Conservation (phyloP, 495 filamentous ascomycete species). For the Aspergillus steynii region DNA sequence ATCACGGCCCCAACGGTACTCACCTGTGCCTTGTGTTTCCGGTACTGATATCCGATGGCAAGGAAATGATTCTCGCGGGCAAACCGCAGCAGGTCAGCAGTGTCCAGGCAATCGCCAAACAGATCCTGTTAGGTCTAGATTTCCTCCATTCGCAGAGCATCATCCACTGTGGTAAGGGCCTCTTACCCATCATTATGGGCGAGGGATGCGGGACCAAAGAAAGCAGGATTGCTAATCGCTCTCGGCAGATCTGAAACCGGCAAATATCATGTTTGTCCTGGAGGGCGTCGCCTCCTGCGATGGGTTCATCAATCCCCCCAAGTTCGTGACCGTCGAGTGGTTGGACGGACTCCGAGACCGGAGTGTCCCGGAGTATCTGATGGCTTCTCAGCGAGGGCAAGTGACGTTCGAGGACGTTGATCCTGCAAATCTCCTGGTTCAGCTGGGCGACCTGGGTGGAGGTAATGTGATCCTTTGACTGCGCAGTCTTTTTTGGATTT, state of each 20-base stretch:
- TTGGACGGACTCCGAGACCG: not conserved
- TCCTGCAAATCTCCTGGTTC: not conserved
- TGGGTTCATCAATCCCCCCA: too few species aligned
- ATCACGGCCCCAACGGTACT: conserved; percentile 47
- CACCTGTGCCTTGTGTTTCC: conserved; percentile 50
- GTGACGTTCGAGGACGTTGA: conserved; percentile 1
- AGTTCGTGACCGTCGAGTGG: not conserved
- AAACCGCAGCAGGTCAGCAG: conserved; percentile 3
- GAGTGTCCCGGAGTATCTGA: not conserved
- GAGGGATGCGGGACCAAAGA: too few species aligned
- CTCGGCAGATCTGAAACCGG: conserved; percentile 16
- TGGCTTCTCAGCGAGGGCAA: not conserved
- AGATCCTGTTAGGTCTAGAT: conserved; percentile 15
- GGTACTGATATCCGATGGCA: conserved; percentile 24
- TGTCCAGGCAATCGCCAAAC: conserved; percentile 8
- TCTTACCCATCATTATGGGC: too few species aligned
- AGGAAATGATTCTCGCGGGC: conserved; percentile 16
- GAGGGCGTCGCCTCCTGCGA: conserved; percentile 1
- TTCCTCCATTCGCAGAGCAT: conserved; percentile 10
- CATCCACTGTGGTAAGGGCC: conserved; percentile 14
- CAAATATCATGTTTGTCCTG: conserved; percentile 12
- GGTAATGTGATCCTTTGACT: conserved; percentile 9
- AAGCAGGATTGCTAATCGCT: not conserved
- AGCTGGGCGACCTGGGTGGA: not conserved
- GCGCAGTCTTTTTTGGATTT: not conserved